These are phyloP conservation scores for Neltuma alba DNA, from an alignment of 306 rosid genomes.

Conservation along the genomic window DNA sequence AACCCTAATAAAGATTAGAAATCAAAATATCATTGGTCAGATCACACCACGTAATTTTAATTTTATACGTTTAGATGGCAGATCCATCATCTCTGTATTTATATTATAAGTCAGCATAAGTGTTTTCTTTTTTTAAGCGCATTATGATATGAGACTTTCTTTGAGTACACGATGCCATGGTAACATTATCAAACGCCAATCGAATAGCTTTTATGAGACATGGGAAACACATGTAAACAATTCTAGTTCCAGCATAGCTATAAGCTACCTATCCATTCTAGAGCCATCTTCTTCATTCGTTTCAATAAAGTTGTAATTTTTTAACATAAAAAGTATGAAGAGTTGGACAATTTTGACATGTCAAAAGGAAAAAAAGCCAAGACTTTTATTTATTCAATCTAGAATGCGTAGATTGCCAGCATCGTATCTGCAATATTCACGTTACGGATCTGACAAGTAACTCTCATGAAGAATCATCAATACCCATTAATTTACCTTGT, in stretches of 20 bases:
- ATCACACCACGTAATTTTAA: background rate
- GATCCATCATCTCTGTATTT: background rate
- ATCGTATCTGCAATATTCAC: background rate
- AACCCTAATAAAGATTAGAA: background rate
- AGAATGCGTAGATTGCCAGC: constrained; percentile 13
- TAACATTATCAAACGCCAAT: background rate
- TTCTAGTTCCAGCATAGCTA: background rate
- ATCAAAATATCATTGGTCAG: background rate
- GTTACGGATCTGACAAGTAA: constrained; percentile 15
- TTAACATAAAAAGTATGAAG: background rate
- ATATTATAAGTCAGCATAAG: background rate
- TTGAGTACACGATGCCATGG: background rate
- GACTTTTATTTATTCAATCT: background rate
- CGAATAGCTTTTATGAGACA: background rate
- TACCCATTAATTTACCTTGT: background rate
- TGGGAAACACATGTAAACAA: background rate
- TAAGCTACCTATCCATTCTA: too few relatives aligned
- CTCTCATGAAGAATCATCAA: background rate
- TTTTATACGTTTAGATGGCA: background rate
- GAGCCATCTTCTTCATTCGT: background rate
- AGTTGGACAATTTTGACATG: background rate
- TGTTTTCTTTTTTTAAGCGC: background rate
- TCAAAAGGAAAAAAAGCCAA: background rate
- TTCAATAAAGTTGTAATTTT: background rate
- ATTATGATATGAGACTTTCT: background rate